Evolutionary conservation across 2,329 filamentous ascomycete genomes (phyloP), one percentile per base, ranked within the genome.

Genomic region (Dothideomycetidae sp.): DNA sequence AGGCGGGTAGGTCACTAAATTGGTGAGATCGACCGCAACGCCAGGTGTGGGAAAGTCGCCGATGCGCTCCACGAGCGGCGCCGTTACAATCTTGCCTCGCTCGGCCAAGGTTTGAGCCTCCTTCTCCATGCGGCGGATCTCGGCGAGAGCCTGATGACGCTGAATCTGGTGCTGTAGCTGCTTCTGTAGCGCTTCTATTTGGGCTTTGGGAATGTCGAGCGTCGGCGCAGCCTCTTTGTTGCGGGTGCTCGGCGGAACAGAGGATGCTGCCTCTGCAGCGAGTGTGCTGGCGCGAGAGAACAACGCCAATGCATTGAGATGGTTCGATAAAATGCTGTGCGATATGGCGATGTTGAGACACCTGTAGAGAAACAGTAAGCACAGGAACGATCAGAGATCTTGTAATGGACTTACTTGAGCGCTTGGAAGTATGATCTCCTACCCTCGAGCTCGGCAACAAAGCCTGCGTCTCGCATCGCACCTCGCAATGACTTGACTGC

Each of bases 401-500:
- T n/a, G 23, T 16, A 10, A 7, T 5, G 23, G 10, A 32, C 72
- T 55, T 66, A 86, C 78, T 88, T 93, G 39, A 96, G 66, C 7
- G 90, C 81, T 44, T 78, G 73, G 62, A 96, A 98, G 60, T 96
- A 96, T 42, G 72, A 67, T 23, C 72, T 68, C 48, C 83, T 88
- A 21, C 75, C 75, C 39, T 82, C 74, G n/a, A 98, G 64, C 55
- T 90, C 83, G 31, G 70, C 62, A 3, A 85, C 67, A 46, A 98
- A 81, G 11, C 63, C 66, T 29, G 75, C 70, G 51, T 98, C 90
- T 29, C 84, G 80, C 23, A 84, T 84, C 12, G 94, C 81, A 57
- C 90, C 90, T 2, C 85, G 81, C 10, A 98, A 68, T 42, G 93
- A 84, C 50, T 81, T 83, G 55, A 94, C 76, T 3, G 85, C 83